Evolutionary conservation across 495 filamentous ascomycete species (phyloP).

Genomic region (Coniosporium apollinis): DNA sequence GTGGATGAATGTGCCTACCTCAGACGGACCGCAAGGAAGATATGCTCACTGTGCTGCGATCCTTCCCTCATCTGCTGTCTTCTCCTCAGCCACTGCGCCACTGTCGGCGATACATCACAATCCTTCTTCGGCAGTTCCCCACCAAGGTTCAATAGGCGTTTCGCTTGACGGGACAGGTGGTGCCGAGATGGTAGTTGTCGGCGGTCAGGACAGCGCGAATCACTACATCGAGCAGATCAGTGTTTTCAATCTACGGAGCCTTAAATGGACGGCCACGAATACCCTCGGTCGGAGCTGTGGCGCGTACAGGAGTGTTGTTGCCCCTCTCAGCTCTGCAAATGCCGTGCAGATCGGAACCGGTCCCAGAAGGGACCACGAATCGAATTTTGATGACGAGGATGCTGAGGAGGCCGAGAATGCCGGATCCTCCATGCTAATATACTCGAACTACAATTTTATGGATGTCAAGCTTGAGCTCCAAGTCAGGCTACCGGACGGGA

Average conservation of each 20-base stretch:
- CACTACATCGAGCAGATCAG: constrained; percentile 98
- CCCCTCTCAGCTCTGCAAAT: constrained; percentile 53
- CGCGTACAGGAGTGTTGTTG: constrained; percentile 88
- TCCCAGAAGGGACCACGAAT: constrained; percentile 24
- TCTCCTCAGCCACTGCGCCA: constrained; percentile 66
- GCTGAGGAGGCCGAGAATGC: constrained; percentile 28
- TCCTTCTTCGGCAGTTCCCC: constrained; percentile 56
- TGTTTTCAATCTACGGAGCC: constrained; percentile 89
- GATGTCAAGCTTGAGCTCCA: constrained; percentile 94
- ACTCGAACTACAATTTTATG: constrained; percentile 97
- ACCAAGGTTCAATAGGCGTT: constrained; percentile 73
- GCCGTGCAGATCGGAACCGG: constrained; percentile 55
- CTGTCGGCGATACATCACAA: constrained; percentile 81
- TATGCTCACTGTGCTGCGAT: constrained; percentile 96
- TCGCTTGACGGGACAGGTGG: constrained; percentile 80
- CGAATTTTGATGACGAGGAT: constrained; percentile 23
- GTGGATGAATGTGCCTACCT: constrained; percentile 70
- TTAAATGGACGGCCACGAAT: constrained; percentile 86
- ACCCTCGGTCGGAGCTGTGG: constrained; percentile 78
- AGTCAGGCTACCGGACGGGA: constrained; percentile 68
- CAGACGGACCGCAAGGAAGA: constrained; percentile 75
- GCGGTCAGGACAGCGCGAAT: constrained; percentile 92
- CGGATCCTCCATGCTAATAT: constrained; percentile 81
- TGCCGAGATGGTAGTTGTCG: constrained; percentile 93
- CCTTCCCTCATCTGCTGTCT: constrained; percentile 69